Conservation (phyloP, 1,284 basidiomycete genomes). For the Chalciporus sp. region DNA sequence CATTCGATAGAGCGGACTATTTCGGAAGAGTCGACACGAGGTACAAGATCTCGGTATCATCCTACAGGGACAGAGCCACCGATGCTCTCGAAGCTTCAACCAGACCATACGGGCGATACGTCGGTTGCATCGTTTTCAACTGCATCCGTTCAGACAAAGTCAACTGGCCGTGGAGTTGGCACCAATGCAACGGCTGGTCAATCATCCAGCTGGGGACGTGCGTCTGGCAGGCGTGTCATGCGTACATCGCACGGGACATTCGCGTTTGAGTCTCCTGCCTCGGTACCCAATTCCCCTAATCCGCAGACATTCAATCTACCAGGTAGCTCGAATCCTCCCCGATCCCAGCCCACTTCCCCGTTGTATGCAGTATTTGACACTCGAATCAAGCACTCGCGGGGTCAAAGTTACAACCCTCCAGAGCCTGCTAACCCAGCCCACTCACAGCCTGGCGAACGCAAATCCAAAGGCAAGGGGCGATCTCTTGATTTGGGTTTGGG, state of each 20-base stretch:
- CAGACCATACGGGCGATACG: constrained; percentile 29
- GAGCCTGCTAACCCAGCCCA: constrained; percentile 4
- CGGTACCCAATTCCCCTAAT: constrained; percentile 40
- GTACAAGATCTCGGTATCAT: constrained; percentile 16
- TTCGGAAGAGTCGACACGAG: constrained; percentile 29
- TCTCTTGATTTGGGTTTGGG: constrained; percentile 68
- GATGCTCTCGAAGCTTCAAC: constrained; percentile 19
- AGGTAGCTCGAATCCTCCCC: constrained; percentile 1
- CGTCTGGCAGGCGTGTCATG: constrained; percentile 29
- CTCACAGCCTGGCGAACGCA: constrained; percentile 15
- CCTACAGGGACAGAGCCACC: constrained; percentile 21
- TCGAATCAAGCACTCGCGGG: constrained; percentile 27
- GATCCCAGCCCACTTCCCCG: constrained; percentile 10
- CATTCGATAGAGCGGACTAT: constrained; percentile 27
- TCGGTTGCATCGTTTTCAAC: constrained; percentile 37
- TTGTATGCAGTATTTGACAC: constrained; percentile 12
- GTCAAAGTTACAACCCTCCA: constrained; percentile 20
- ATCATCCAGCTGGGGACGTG: constrained; percentile 38
- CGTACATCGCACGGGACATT: constrained; percentile 40
- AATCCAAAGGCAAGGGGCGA: constrained; percentile 54
- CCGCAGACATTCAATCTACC: constrained; percentile 26
- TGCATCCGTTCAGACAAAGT: constrained; percentile 35
- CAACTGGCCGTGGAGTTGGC: constrained; percentile 27
- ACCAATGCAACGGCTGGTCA: constrained; percentile 18
- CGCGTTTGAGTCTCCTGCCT: constrained; percentile 45